These are phyloP conservation scores for Apiospora saccharicola DNA, from an alignment of 2,329 filamentous ascomycete species.

Conservation along the genomic window DNA sequence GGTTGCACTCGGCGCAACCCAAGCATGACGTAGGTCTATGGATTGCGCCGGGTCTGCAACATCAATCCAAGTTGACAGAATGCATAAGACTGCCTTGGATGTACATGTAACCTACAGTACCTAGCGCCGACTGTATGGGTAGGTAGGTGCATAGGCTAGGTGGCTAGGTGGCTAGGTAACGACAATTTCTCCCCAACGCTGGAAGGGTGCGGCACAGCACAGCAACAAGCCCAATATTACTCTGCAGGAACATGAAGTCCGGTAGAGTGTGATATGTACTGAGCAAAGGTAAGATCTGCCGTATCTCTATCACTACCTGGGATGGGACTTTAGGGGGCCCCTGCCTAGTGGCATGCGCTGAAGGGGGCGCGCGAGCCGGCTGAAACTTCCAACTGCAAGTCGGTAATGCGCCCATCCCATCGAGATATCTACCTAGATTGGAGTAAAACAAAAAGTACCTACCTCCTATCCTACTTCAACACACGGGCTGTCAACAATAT, in stretches of 20 bases:
- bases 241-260: conserved; percentile 9
- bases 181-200: neutral
- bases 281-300: neutral
- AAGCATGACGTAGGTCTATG: conserved; percentile 8
- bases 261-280: neutral
- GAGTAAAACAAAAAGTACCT: too few species aligned
- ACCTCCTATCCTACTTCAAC: neutral
- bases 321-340: neutral
- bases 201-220: conserved; percentile 20
- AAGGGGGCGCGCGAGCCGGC: conserved; percentile 1
- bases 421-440: neutral
- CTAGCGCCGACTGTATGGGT: neutral
- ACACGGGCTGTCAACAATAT: neutral
- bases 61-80: conserved; percentile 5
- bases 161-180: too few species aligned
- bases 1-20: conserved; percentile 20
- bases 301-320: conserved; percentile 3
- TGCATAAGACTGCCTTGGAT: neutral
- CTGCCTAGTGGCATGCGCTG: conserved; percentile 9
- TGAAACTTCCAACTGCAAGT: conserved; percentile 18
- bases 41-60: conserved; percentile 11
- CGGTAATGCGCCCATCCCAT: conserved; percentile 16
- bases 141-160: too few species aligned
- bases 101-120: neutral
- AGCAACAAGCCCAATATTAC: conserved; percentile 1